A percentile compares a stretch with the other conserved stretches of the same genome.
phyloP scores from a whole-genome alignment of 176 grass and related monocot genomes.

The Coix lacrymajobi region DNA sequence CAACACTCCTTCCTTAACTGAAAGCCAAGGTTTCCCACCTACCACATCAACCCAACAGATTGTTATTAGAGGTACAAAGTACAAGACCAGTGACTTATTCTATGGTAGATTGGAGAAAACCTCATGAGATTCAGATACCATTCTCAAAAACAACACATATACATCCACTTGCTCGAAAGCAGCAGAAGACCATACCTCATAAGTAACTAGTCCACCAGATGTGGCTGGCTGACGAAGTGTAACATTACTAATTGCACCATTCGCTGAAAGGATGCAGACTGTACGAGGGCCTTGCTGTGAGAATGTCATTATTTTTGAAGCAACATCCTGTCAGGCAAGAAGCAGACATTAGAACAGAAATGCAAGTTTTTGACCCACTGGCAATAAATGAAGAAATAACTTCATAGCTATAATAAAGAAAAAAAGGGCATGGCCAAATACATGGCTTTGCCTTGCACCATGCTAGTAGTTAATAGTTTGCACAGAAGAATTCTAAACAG shows the following conservation, averaged over 20 bases:
- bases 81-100: background rate
- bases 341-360: constrained; percentile 16
- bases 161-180: background rate
- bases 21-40: constrained; percentile 12
- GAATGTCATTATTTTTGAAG: constrained; percentile 99
- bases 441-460: background rate
- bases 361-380: background rate
- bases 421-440: background rate
- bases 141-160: background rate
- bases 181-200: constrained; percentile 50
- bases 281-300: constrained; percentile 97
- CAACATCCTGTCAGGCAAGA: constrained; percentile 69
- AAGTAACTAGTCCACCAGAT: constrained; percentile 95
- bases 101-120: background rate
- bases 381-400: background rate
- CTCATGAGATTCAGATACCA: background rate
- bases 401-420: background rate
- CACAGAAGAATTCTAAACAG: background rate
- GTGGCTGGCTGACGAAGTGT: constrained; percentile 93
- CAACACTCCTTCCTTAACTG: background rate
- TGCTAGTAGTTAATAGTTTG: background rate
- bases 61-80: background rate
- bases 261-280: constrained; percentile 96
- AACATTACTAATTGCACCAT: constrained; percentile 95
- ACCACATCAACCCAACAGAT: constrained; percentile 4